Conservation (phyloP, 2,329 filamentous ascomycete species). For the Colletotrichum endophyticum region DNA sequence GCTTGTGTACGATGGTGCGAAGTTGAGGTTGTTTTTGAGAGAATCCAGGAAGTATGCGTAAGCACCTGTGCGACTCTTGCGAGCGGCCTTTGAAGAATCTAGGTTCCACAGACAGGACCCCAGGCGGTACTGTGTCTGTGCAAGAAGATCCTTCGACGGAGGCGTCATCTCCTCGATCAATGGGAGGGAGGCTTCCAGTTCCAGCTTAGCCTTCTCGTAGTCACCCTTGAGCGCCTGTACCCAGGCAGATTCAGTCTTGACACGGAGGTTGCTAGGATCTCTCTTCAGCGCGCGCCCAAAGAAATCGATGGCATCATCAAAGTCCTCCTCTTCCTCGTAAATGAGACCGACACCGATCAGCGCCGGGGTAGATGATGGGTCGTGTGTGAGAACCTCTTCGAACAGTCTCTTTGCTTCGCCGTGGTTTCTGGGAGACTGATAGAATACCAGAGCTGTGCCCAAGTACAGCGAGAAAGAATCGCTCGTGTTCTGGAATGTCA, state of each 20-base stretch:
- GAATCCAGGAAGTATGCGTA: slow-evolving; percentile 85
- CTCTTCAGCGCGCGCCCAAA: slow-evolving; percentile 76
- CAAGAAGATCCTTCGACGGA: slow-evolving; percentile 72
- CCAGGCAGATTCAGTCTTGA: slow-evolving; percentile 90
- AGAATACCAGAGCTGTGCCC: slow-evolving; percentile 86
- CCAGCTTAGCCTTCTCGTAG: slow-evolving; percentile 68
- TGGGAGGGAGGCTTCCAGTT: slow-evolving; percentile 73
- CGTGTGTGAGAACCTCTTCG: slow-evolving; percentile 77
- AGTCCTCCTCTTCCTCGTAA: slow-evolving; percentile 92
- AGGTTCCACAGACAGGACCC: slow-evolving; percentile 88
- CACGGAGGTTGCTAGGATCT: slow-evolving; percentile 75
- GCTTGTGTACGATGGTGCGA: slow-evolving; percentile 88
- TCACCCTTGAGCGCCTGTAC: slow-evolving; percentile 85
- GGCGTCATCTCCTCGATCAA: slow-evolving; percentile 67
- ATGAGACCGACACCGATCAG: slow-evolving; percentile 91
- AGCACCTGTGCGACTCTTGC: slow-evolving; percentile 81
- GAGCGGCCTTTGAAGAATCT: slow-evolving; percentile 73
- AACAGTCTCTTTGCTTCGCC: slow-evolving; percentile 88
- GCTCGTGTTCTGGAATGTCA: slow-evolving; percentile 70
- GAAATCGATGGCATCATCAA: slow-evolving; percentile 80
- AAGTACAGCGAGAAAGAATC: slow-evolving; percentile 80
- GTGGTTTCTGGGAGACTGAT: slow-evolving; percentile 89
- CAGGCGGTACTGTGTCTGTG: slow-evolving; percentile 85
- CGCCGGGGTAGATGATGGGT: slow-evolving; percentile 77
- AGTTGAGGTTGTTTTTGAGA: slow-evolving; percentile 85